phyloP scores from a whole-genome alignment of 2,329 filamentous ascomycete genomes.

The Exophiala alcalophila region DNA sequence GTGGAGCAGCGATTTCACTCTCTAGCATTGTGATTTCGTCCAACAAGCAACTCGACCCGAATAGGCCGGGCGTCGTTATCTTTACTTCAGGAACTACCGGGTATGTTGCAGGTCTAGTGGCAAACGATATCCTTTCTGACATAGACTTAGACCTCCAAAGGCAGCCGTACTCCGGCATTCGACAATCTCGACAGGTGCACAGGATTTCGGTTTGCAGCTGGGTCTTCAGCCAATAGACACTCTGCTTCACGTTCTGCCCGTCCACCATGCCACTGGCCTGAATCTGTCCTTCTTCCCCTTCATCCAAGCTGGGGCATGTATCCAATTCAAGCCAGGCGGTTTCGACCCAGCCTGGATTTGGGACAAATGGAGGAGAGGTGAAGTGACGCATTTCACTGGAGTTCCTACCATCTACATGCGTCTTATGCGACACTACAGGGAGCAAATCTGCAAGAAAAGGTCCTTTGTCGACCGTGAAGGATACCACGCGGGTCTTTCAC shows the following conservation, averaged over 20 bases:
- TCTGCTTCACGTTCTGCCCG: constrained; percentile 32
- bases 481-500: constrained; percentile 34
- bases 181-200: background rate
- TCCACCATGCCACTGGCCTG: constrained; percentile 32
- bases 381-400: constrained; percentile 37
- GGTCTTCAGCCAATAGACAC: constrained; percentile 36
- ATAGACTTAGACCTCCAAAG: constrained; percentile 55
- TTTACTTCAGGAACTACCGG: constrained; percentile 59
- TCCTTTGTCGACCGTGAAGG: constrained; percentile 34
- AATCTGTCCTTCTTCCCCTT: constrained; percentile 35
- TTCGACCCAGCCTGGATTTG: constrained; percentile 37
- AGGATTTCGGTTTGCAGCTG: background rate
- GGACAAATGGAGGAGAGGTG: constrained; percentile 35
- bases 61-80: constrained; percentile 51
- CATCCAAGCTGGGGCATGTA: constrained; percentile 39
- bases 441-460: constrained; percentile 42
- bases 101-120: no score
- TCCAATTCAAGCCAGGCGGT: constrained; percentile 42
- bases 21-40: constrained; percentile 29
- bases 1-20: background rate
- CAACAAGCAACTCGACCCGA: constrained; percentile 29
- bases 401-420: constrained; percentile 43
- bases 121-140: no score
- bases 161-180: constrained; percentile 38
- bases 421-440: constrained; percentile 33